Evolutionary conservation across 768 basidiomycete species (phyloP), one percentile per base, ranked within the genome.

Genomic region (Podaxis sp.): DNA sequence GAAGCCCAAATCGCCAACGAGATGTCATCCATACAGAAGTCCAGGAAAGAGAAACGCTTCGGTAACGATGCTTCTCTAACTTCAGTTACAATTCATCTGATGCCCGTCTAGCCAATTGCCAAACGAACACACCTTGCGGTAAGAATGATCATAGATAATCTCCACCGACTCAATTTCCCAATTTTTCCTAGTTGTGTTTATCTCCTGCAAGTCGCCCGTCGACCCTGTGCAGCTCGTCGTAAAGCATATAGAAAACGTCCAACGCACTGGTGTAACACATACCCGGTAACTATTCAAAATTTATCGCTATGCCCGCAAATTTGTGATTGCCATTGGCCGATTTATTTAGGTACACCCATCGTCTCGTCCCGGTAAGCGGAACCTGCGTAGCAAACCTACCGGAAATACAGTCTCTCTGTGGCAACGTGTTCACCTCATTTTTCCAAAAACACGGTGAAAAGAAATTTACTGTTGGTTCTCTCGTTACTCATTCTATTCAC

Each of bases 71-170:
- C 22, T 48, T 13, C 63, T 54, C 44, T 30, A 30, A 17, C 17
- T 60, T 40, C 20, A 50, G n/a, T 50, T 46, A 40, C 1, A 7
- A 20, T 20, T 17, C 26, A 33, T 55, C 37, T 52, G 53, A 54
- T 49, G 30, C 66, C 30, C 49, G 38, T 50, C 12, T 64, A 95
- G 92, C 75, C 4, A 94, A 87, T 69, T 91, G 88, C 65, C 85
- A 86, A 68, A 93, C 91, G 2, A 88, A 90, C 69, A 93, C 91
- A 0, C 83, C 86, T 48, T 95, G 92, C 61, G 86, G 92, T 93
- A 71, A 40, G 82, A 65, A 26, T 48, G 36, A 17, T 37, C 54
- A 56, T 24, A 54, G 51, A 12, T 33, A 0, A 37, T 58, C 44
- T 58, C 54, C 54, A 33, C 48, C 51, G 38, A 59, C 7, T 26